Conservation (phyloP, 1,284 basidiomycete genomes). For the Butyriboletus appendiculatus region DNA sequence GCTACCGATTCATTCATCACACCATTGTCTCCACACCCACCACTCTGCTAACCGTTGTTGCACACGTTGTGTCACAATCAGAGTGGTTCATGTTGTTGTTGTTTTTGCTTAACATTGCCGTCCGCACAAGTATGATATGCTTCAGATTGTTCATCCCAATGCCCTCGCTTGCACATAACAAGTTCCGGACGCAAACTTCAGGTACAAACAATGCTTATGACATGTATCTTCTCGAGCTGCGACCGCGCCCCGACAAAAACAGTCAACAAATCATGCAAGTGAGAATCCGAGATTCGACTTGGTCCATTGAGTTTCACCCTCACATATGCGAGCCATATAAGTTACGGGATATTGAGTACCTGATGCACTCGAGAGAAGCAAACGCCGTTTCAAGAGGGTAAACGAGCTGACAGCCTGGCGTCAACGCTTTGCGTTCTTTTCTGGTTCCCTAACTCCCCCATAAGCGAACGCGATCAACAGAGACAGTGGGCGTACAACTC, state of each 20-base stretch:
- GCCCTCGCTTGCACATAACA: conserved; percentile 2
- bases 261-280: not conserved
- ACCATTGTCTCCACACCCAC: conserved; percentile 6
- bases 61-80: conserved; percentile 12
- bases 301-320: not conserved
- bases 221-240: not conserved
- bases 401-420: not conserved
- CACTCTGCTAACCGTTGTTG: conserved; percentile 14
- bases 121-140: conserved; percentile 26
- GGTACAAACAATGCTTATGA: not conserved
- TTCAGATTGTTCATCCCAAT: conserved; percentile 3
- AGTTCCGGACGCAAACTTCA: not conserved
- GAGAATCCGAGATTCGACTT: not conserved
- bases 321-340: conserved; percentile 1
- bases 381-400: conserved; percentile 6
- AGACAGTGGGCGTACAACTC: conserved; percentile 40
- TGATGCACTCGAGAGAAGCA: not conserved
- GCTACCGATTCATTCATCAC: conserved; percentile 22
- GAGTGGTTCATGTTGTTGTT: conserved; percentile 19
- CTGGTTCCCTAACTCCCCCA: conserved; percentile 19
- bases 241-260: not conserved
- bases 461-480: conserved; percentile 9
- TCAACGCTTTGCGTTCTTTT: conserved; percentile 25
- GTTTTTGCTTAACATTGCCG: conserved; percentile 10
- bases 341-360: not conserved